Conservation (phyloP, 768 basidiomycete species). For the Amanita jacksonii region DNA sequence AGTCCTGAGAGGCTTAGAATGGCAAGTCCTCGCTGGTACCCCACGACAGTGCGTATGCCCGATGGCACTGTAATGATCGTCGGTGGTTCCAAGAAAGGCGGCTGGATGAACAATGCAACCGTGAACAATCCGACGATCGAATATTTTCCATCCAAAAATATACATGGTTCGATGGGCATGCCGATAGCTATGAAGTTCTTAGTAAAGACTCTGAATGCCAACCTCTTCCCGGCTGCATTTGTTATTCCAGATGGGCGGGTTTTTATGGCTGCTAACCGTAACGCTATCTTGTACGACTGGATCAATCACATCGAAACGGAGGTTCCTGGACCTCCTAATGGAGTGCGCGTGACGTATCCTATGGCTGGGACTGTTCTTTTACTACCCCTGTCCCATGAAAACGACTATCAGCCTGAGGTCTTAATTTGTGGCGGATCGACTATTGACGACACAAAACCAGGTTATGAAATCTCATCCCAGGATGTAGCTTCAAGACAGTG, state of each 20-base stretch:
- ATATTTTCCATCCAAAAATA: conserved; percentile 73
- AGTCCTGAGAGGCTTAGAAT: conserved; percentile 54
- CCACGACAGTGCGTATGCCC: conserved; percentile 53
- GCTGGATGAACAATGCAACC: conserved; percentile 79
- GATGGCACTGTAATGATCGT: conserved; percentile 83
- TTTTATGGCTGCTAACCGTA: conserved; percentile 71
- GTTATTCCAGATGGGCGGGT: conserved; percentile 57
- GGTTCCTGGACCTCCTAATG: conserved; percentile 65
- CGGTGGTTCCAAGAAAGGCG: conserved; percentile 73
- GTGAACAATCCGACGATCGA: conserved; percentile 77
- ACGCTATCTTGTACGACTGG: conserved; percentile 80
- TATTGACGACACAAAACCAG: conserved; percentile 48
- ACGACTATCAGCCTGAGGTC: conserved; percentile 57
- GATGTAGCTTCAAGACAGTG: conserved; percentile 69
- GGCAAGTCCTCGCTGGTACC: conserved; percentile 79
- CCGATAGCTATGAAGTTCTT: conserved; percentile 59
- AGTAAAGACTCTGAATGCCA: conserved; percentile 66
- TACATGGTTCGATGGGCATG: conserved; percentile 56
- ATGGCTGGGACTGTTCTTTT: conserved; percentile 71
- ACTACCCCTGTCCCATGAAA: conserved; percentile 56
- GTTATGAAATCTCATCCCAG: conserved; percentile 60
- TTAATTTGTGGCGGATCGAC: conserved; percentile 72
- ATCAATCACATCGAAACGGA: conserved; percentile 45
- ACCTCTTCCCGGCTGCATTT: conserved; percentile 74
- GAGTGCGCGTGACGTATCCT: conserved; percentile 74